These are phyloP conservation scores for Patellifolia procumbens DNA, from an alignment of 179 eudicot species.

Conservation along the genomic window DNA sequence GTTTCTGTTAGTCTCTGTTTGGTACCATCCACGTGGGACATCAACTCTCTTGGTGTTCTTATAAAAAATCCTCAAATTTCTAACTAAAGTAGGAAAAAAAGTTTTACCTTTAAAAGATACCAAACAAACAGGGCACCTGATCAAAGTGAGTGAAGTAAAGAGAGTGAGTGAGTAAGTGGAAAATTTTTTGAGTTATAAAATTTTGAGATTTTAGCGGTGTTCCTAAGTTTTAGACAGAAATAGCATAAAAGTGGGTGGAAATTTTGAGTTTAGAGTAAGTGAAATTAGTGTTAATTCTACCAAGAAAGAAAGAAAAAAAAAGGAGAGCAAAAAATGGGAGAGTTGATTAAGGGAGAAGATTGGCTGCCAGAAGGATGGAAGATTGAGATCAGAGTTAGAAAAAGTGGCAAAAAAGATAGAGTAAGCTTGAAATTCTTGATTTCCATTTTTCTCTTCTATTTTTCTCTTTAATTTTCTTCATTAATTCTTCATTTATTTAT, in stretches of 20 bases:
- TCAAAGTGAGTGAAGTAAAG: conserved; percentile 30
- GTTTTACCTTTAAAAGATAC: not conserved
- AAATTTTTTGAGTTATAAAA: not conserved
- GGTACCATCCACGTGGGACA: conserved; percentile 43
- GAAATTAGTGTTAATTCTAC: not conserved
- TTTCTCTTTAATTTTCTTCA: not conserved
- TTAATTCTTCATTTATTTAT: not conserved
- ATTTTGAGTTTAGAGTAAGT: not conserved
- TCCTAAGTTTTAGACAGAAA: conserved; percentile 23
- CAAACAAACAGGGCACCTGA: conserved; percentile 5
- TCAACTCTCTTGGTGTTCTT: conserved; percentile 37
- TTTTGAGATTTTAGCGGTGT: conserved; percentile 37
- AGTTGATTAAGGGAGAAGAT: conserved; percentile 36
- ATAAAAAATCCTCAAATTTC: conserved; percentile 22
- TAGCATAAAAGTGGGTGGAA: conserved; percentile 21
- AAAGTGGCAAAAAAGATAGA: conserved; percentile 48
- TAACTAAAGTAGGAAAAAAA: conserved; percentile 1
- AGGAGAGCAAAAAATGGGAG: conserved; percentile 31
- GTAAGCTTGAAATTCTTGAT: conserved; percentile 19
- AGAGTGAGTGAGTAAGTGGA: conserved; percentile 30
- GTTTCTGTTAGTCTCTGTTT: conserved; percentile 3
- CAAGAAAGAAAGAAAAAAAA: not conserved
- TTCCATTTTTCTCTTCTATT: not conserved
- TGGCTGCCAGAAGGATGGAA: conserved; percentile 55
- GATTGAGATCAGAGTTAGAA: conserved; percentile 47